A percentile compares a stretch with the other conserved stretches of the same genome.
Conservation (phyloP, 2,329 filamentous ascomycete species). For the Fusarium secorum region DNA sequence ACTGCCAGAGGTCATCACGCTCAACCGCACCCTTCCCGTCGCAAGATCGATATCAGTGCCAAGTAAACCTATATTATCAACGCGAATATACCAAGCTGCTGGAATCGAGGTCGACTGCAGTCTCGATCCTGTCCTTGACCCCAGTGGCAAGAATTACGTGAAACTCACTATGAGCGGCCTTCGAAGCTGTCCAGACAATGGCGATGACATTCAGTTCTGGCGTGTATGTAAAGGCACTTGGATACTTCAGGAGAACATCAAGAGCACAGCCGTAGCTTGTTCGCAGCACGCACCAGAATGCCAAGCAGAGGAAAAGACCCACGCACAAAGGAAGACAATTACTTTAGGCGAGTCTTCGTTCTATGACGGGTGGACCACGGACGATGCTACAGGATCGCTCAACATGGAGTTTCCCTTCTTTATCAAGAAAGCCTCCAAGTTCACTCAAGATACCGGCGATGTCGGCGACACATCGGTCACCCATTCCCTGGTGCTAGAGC, state of each 20-base stretch:
- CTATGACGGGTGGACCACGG: conserved; percentile 86
- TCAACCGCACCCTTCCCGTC: conserved; percentile 73
- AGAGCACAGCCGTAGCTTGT: conserved; percentile 79
- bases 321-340: conserved; percentile 66
- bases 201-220: conserved; percentile 76
- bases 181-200: conserved; percentile 69
- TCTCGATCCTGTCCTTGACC: conserved; percentile 81
- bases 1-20: conserved; percentile 58
- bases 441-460: conserved; percentile 78
- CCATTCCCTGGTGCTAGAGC: conserved; percentile 86
- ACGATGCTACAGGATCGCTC: conserved; percentile 53
- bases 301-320: background rate
- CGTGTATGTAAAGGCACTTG: conserved; percentile 88
- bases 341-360: conserved; percentile 81
- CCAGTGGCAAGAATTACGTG: conserved; percentile 72
- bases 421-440: conserved; percentile 53
- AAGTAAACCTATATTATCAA: conserved; percentile 78
- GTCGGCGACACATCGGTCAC: conserved; percentile 78
- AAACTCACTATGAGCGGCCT: conserved; percentile 61
- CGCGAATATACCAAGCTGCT: conserved; percentile 79
- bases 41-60: conserved; percentile 77
- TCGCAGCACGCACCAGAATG: conserved; percentile 64
- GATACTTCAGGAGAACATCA: conserved; percentile 87
- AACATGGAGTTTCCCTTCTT: conserved; percentile 73
- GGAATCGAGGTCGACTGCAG: conserved; percentile 85